phyloP scores from a whole-genome alignment of 306 rosid species.

The Vigna trinervia region DNA sequence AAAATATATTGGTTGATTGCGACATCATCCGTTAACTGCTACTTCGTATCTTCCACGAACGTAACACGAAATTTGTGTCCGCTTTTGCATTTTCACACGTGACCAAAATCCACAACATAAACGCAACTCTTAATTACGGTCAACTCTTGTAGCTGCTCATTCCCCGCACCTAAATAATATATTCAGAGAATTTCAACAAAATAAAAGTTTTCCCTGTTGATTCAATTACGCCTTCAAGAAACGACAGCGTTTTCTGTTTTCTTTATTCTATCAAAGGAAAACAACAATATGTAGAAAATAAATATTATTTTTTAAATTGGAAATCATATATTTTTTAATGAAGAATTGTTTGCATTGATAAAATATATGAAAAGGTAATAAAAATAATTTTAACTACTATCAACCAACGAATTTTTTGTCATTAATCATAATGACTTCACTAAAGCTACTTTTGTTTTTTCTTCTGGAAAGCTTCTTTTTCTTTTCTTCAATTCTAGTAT shows the following conservation, averaged over 20 bases:
- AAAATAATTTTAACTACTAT: not conserved
- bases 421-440: not conserved
- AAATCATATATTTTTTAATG: not conserved
- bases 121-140: not conserved
- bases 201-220: no score
- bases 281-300: not conserved
- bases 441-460: not conserved
- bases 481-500: no score
- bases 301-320: not conserved
- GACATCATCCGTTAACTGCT: not conserved
- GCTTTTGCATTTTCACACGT: slow-evolving; percentile 20
- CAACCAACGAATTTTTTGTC: not conserved
- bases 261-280: not conserved
- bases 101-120: slow-evolving; percentile 16
- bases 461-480: no score
- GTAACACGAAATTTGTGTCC: slow-evolving; percentile 26
- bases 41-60: slow-evolving; percentile 35
- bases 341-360: not conserved
- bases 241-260: not conserved
- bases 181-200: not conserved
- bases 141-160: not conserved
- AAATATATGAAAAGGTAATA: no score
- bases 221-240: not conserved
- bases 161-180: not conserved
- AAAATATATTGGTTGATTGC: no score